Conservation (phyloP, 2,329 filamentous ascomycete genomes). For the Colletotrichum sansevieriae region DNA sequence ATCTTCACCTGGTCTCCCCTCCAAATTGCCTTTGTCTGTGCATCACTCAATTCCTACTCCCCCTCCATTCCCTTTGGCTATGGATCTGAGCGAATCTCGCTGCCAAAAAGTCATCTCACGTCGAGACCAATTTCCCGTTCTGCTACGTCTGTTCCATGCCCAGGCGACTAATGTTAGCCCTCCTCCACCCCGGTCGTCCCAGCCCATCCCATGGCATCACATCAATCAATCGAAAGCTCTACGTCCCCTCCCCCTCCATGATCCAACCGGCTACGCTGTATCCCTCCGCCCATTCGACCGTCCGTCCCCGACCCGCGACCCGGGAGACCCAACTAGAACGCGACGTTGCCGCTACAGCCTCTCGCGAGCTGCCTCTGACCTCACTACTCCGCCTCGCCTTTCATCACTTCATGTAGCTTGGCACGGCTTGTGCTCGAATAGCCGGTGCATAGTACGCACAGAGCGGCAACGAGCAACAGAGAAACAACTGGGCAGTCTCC, state of each 20-base stretch:
- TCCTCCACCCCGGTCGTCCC: not conserved
- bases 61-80: not conserved
- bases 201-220: not conserved
- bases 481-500: not conserved
- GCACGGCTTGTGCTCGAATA: constrained; percentile 19
- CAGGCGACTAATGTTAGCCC: not conserved
- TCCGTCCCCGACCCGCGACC: constrained; percentile 1
- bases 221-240: too few relatives aligned
- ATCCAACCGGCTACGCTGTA: not conserved
- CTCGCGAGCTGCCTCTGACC: not conserved
- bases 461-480: not conserved
- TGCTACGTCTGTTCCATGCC: too few relatives aligned
- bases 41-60: too few relatives aligned
- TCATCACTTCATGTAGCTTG: constrained; percentile 15
- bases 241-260: not conserved
- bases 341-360: constrained; percentile 25
- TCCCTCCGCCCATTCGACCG: not conserved
- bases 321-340: constrained; percentile 4
- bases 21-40: not conserved
- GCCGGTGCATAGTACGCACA: constrained; percentile 7
- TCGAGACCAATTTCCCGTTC: not conserved
- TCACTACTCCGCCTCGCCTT: constrained; percentile 6
- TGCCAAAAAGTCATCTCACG: not conserved
- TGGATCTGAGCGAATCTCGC: not conserved
- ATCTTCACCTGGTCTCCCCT: not conserved